These are phyloP conservation scores for Canna indica DNA, from an alignment of 176 grass and related monocot genomes.

Conservation along the genomic window DNA sequence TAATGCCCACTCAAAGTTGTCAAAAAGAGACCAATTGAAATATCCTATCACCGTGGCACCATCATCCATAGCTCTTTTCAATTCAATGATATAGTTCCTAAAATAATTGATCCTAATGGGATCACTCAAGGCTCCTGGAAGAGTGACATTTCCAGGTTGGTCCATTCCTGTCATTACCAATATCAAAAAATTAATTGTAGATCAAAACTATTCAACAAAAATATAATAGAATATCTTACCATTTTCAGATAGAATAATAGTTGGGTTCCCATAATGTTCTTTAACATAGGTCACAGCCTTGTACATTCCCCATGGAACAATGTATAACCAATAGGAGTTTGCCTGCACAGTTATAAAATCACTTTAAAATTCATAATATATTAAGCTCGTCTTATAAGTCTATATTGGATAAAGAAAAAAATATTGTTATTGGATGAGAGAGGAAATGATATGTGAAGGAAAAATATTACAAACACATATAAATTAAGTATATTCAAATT, in stretches of 20 bases:
- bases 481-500: neutral
- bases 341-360: slow-evolving; percentile 23
- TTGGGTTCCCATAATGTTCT: slow-evolving; percentile 48
- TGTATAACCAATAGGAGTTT: slow-evolving; percentile 65
- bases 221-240: slow-evolving; percentile 25
- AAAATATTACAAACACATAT: neutral
- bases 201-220: neutral
- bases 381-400: neutral
- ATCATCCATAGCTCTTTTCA: slow-evolving; percentile 25
- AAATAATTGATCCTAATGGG: slow-evolving; percentile 39
- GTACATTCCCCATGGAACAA: slow-evolving; percentile 85
- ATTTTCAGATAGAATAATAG: slow-evolving; percentile 66
- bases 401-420: neutral
- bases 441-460: neutral
- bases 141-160: slow-evolving; percentile 33
- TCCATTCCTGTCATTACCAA: slow-evolving; percentile 32
- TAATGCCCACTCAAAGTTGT: slow-evolving; percentile 49
- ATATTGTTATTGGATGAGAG: neutral
- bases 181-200: neutral
- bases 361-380: neutral
- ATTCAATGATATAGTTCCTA: slow-evolving; percentile 34
- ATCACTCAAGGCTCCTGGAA: slow-evolving; percentile 31
- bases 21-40: slow-evolving; percentile 53
- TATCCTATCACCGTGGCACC: slow-evolving; percentile 34
- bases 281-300: slow-evolving; percentile 75